Evolutionary conservation across 352 stramenopile species (phyloP).

Genomic region (Globisporangium takayamanum): DNA sequence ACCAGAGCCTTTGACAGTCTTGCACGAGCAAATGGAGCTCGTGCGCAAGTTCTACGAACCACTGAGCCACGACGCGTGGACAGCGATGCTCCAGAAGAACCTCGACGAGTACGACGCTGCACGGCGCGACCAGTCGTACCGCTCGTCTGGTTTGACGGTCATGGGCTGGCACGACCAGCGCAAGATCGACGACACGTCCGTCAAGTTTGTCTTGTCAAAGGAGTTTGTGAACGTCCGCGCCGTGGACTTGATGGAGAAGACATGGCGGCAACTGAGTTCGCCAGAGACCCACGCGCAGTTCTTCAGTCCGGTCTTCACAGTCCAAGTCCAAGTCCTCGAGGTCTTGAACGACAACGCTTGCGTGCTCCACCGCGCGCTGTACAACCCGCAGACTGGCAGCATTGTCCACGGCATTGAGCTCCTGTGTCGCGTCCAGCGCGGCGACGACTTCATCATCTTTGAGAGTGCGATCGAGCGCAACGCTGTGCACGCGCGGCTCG

Average conservation of each 20-base stretch:
- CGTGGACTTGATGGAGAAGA: slow-evolving; percentile 30
- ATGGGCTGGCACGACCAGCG: slow-evolving; percentile 51
- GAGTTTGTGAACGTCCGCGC: slow-evolving; percentile 27
- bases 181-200: slow-evolving; percentile 26
- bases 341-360: slow-evolving; percentile 40
- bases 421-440: slow-evolving; percentile 39
- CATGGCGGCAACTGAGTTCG: slow-evolving; percentile 24
- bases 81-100: slow-evolving; percentile 16
- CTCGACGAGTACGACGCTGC: slow-evolving; percentile 27
- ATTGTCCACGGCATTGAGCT: slow-evolving; percentile 50
- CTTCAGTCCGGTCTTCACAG: slow-evolving; percentile 28
- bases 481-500: slow-evolving; percentile 44
- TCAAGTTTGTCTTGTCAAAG: slow-evolving; percentile 47
- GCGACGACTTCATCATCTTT: slow-evolving; percentile 48
- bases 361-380: slow-evolving; percentile 52
- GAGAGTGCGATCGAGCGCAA: slow-evolving; percentile 45
- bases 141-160: slow-evolving; percentile 25
- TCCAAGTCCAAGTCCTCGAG: slow-evolving; percentile 48
- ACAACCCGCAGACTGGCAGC: slow-evolving; percentile 44
- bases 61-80: slow-evolving; percentile 13
- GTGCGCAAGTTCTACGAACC: slow-evolving; percentile 37
- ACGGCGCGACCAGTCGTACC: slow-evolving; percentile 19
- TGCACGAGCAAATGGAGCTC: slow-evolving; percentile 31
- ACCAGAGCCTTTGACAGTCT: not conserved
- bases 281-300: slow-evolving; percentile 31